These are phyloP conservation scores for Trapa incisa DNA, from an alignment of 345 rosid species.

Conservation along the genomic window DNA sequence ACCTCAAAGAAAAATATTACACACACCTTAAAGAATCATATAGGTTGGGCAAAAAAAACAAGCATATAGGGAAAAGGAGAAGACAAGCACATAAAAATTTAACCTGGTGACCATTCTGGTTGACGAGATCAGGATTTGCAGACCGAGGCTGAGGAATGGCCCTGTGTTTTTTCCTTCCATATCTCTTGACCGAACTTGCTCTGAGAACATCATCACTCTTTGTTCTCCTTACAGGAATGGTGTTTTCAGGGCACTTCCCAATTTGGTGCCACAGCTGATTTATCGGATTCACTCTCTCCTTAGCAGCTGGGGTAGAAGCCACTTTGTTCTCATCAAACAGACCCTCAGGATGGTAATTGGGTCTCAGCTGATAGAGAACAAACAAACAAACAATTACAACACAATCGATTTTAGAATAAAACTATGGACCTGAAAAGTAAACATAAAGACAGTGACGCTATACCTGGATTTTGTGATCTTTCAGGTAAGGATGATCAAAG, in stretches of 20 bases:
- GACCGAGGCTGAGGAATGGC: slow-evolving; percentile 74
- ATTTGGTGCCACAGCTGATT: slow-evolving; percentile 73
- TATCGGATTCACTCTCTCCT: slow-evolving; percentile 39
- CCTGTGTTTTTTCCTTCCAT: slow-evolving; percentile 79
- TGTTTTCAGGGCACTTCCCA: slow-evolving; percentile 64
- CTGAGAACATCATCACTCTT: slow-evolving; percentile 75
- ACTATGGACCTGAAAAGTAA: neutral
- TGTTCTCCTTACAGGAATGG: slow-evolving; percentile 84
- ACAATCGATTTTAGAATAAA: neutral
- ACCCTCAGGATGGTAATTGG: slow-evolving; percentile 76
- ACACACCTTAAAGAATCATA: neutral
- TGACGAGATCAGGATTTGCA: slow-evolving; percentile 70
- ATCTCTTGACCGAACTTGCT: slow-evolving; percentile 90
- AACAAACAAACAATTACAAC: too few relatives aligned
- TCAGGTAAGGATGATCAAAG: slow-evolving; percentile 91
- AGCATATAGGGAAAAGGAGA: too few relatives aligned
- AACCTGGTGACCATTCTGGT: slow-evolving; percentile 91
- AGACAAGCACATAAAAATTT: neutral
- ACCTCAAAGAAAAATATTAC: slow-evolving; percentile 7
- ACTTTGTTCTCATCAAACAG: slow-evolving; percentile 68
- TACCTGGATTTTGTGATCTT: slow-evolving; percentile 97
- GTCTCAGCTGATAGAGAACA: slow-evolving; percentile 48
- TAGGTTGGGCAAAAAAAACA: too few relatives aligned
- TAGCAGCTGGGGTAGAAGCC: slow-evolving; percentile 20
- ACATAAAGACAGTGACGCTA: neutral